Evolutionary conservation across 345 rosid species (phyloP).

Genomic region (Salix suchowensis): DNA sequence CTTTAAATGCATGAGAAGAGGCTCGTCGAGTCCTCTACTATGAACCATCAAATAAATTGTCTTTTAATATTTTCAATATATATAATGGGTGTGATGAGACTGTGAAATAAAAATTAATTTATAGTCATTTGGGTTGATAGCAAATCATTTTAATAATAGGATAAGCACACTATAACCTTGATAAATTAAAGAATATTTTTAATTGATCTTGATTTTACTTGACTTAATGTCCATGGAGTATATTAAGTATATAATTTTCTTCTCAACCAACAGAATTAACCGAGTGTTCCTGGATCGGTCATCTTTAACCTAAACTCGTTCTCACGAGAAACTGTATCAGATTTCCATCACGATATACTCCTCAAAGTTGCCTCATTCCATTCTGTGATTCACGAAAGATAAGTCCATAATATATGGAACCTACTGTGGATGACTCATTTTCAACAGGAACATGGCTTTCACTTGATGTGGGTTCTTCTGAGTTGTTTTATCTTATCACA

Average conservation of each 20-base stretch:
- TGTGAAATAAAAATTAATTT: neutral
- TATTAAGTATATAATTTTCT: too few species aligned
- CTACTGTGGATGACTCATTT: neutral
- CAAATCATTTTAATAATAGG: too few species aligned
- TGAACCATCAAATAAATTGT: neutral
- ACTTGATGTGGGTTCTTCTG: neutral
- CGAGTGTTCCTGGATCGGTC: neutral
- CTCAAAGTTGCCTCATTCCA: neutral
- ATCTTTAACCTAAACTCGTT: neutral
- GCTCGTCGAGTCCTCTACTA: neutral
- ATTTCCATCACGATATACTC: neutral
- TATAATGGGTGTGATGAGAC: neutral
- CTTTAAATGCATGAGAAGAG: neutral
- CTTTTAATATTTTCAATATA: neutral
- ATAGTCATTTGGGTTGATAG: neutral
- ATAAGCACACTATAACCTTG: too few species aligned
- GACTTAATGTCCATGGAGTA: too few species aligned
- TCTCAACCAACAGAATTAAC: neutral
- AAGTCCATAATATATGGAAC: neutral
- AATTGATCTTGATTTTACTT: too few species aligned
- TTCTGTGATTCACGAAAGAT: too few species aligned
- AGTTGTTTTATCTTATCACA: conserved; percentile 6
- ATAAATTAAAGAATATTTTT: too few species aligned
- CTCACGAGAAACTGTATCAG: neutral
- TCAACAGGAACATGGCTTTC: neutral